These are phyloP conservation scores for Candida frijolesensis DNA, from an alignment of 1,139 yeast genomes.

Conservation along the genomic window DNA sequence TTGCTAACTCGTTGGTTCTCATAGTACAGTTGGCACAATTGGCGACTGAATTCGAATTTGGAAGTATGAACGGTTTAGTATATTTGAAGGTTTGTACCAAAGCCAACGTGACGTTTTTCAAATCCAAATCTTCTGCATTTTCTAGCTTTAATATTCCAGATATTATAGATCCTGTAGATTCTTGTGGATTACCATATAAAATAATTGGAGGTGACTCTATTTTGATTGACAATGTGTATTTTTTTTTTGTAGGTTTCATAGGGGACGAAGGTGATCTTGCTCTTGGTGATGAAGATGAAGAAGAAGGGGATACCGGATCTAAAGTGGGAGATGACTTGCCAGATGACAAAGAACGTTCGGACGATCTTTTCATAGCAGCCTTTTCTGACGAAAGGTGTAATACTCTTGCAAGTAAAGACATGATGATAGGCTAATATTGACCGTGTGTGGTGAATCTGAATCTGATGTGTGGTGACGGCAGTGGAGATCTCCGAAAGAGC, in stretches of 20 bases:
- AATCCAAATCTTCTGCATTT: conserved; percentile 28
- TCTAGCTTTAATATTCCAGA: conserved; percentile 61
- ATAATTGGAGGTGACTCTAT: conserved; percentile 92
- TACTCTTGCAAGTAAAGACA: conserved; percentile 7
- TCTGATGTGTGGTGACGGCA: background rate
- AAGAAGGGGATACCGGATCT: conserved; percentile 5
- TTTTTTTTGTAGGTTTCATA: background rate
- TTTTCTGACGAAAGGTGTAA: conserved; percentile 6
- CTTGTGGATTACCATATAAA: conserved; percentile 75
- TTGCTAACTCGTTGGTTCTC: conserved; percentile 64
- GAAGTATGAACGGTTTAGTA: conserved; percentile 65
- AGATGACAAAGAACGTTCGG: conserved; percentile 4
- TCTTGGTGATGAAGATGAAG: conserved; percentile 4
- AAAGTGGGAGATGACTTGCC: conserved; percentile 6
- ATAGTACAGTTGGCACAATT: conserved; percentile 60
- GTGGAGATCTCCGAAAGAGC: conserved; percentile 4
- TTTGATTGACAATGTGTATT: conserved; percentile 48
- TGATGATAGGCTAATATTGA: background rate
- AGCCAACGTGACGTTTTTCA: conserved; percentile 62
- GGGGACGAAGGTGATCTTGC: conserved; percentile 9
- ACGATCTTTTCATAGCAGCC: conserved; percentile 7
- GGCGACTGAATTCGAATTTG: conserved; percentile 45
- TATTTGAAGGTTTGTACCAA: conserved; percentile 70
- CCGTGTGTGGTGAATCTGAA: too few species aligned
- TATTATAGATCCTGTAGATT: conserved; percentile 83